Evolutionary conservation across 768 basidiomycete species (phyloP).

Genomic region (Agrocybe pediades): DNA sequence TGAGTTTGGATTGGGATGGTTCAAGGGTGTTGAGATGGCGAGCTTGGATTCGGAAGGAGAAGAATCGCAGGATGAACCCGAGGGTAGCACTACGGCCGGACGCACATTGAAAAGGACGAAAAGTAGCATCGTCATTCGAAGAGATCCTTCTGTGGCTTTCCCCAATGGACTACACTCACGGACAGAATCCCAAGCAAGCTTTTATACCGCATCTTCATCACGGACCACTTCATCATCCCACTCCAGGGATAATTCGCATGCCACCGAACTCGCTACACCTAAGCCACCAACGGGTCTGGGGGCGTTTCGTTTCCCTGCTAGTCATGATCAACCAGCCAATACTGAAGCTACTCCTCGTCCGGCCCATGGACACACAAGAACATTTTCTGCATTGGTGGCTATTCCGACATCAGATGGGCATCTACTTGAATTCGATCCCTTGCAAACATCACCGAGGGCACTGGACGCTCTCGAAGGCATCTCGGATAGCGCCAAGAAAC

Average conservation of each 20-base stretch:
- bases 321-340: conserved; percentile 21
- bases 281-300: conserved; percentile 21
- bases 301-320: conserved; percentile 30
- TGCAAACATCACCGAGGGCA: conserved; percentile 69
- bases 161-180: conserved; percentile 43
- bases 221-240: conserved; percentile 39
- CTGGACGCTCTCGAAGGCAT: conserved; percentile 80
- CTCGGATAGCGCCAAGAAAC: conserved; percentile 80
- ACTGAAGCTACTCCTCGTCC: conserved; percentile 37
- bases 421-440: conserved; percentile 83
- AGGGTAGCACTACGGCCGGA: conserved; percentile 20
- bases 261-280: conserved; percentile 19
- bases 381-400: conserved; percentile 63
- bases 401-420: conserved; percentile 84
- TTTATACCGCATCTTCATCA: conserved; percentile 37
- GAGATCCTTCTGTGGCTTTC: conserved; percentile 51
- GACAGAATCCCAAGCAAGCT: conserved; percentile 53
- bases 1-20: conserved; percentile 64
- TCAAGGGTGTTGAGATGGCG: conserved; percentile 42
- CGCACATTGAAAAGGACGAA: conserved; percentile 48
- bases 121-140: conserved; percentile 63
- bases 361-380: conserved; percentile 29
- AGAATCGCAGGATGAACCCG: conserved; percentile 23
- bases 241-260: conserved; percentile 45
- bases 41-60: conserved; percentile 36